These are phyloP conservation scores for Balamuthia mandrillaris DNA, from an alignment of 208 protist genomes.

Conservation along the genomic window DNA sequence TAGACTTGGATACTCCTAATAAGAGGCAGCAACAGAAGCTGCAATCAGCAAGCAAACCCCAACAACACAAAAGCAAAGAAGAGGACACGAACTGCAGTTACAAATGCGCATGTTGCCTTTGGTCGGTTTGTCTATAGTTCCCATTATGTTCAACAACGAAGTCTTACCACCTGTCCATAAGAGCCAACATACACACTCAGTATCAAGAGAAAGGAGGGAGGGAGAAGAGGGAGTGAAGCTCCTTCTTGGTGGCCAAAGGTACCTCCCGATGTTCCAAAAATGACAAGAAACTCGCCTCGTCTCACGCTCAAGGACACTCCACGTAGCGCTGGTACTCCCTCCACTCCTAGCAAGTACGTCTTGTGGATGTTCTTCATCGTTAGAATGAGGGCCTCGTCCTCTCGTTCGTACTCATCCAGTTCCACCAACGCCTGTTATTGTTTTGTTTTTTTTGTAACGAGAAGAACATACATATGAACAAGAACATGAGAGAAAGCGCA, in stretches of 20 bases:
- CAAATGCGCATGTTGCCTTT: constrained; percentile 89
- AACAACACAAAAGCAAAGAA: background rate
- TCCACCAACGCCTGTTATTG: background rate
- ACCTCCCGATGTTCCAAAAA: constrained; percentile 92
- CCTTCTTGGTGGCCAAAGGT: background rate
- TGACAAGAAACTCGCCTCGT: constrained; percentile 84
- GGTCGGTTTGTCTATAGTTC: constrained; percentile 92
- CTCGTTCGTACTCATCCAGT: constrained; percentile 13
- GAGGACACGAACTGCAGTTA: constrained; percentile 66
- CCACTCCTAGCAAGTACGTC: constrained; percentile 90
- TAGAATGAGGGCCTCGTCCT: background rate
- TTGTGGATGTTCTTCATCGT: constrained; percentile 93
- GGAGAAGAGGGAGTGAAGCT: background rate
- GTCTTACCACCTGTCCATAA: constrained; percentile 83
- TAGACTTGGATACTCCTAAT: constrained; percentile 45
- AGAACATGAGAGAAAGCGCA: too few species aligned
- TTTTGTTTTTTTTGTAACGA: too few species aligned
- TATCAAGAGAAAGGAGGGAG: background rate
- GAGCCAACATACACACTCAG: background rate
- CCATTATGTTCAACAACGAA: constrained; percentile 92
- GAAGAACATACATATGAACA: too few species aligned
- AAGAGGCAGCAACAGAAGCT: background rate
- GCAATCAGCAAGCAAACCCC: background rate
- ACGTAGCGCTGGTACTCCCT: constrained; percentile 90
- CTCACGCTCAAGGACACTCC: constrained; percentile 10